phyloP scores from a whole-genome alignment of 768 basidiomycete species.

The Panus rudis region DNA sequence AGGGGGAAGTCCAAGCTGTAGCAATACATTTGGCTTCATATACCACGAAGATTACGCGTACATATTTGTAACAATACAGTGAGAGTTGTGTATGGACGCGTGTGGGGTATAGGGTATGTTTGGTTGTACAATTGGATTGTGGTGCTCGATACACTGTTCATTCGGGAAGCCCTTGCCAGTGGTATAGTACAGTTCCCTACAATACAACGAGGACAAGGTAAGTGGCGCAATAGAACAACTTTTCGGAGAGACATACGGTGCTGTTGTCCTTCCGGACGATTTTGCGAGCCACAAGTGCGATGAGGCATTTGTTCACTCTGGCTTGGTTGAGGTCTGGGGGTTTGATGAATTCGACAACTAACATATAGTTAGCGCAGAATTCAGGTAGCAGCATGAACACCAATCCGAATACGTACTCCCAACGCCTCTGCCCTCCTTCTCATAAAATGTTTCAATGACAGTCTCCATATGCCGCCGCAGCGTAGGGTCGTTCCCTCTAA shows the following conservation, averaged over 20 bases:
- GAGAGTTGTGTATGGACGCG: too few species aligned
- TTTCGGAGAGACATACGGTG: conserved; percentile 18
- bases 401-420: conserved; percentile 38
- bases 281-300: conserved; percentile 84
- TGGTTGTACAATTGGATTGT: too few species aligned
- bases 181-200: conserved; percentile 62
- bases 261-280: conserved; percentile 69
- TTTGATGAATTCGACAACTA: conserved; percentile 65
- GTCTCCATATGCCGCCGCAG: conserved; percentile 73
- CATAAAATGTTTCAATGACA: conserved; percentile 72
- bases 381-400: not conserved
- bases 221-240: not conserved
- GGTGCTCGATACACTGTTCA: too few species aligned
- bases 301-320: conserved; percentile 88
- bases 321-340: conserved; percentile 85
- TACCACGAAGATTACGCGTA: too few species aligned
- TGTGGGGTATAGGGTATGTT: too few species aligned
- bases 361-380: not conserved
- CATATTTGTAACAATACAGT: too few species aligned
- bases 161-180: conserved; percentile 51
- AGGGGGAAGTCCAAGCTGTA: too few species aligned
- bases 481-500: conserved; percentile 82
- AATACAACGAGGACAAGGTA: not conserved
- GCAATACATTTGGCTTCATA: too few species aligned
- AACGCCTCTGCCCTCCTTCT: conserved; percentile 50